Evolutionary conservation across 768 basidiomycete species (phyloP).

Genomic region (Serendipita sp.): DNA sequence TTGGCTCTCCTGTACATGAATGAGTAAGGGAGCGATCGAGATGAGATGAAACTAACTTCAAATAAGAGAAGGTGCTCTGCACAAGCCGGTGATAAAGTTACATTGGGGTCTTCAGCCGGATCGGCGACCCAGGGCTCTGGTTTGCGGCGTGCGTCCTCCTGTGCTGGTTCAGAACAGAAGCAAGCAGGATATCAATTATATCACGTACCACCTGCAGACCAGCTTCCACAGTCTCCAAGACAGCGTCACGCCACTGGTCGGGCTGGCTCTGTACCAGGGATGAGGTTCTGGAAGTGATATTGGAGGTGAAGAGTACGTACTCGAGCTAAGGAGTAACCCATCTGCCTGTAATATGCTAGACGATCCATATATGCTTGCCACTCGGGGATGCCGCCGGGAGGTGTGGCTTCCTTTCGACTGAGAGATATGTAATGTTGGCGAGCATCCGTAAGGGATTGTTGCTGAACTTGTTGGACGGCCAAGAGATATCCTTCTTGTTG

Average conservation of each 20-base stretch:
- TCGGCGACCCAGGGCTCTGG: no score
- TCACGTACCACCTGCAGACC: background rate
- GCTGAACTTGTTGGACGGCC: background rate
- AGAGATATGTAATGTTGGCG: background rate
- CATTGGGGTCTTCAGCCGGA: background rate
- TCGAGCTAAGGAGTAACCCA: background rate
- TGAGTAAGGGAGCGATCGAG: background rate
- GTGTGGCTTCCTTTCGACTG: background rate
- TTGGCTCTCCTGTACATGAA: background rate
- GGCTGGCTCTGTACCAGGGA: background rate
- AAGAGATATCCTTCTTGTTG: background rate
- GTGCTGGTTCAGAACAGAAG: background rate
- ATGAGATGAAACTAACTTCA: background rate
- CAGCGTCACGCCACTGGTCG: background rate
- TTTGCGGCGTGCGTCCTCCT: no score
- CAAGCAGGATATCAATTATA: background rate
- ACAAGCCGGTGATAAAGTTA: background rate
- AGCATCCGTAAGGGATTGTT: background rate
- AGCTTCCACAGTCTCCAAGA: background rate
- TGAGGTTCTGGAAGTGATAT: background rate
- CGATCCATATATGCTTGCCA: background rate
- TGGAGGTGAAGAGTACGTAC: background rate
- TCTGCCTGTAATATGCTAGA: background rate
- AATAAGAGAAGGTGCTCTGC: slow-evolving; percentile 1
- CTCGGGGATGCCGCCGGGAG: background rate